Conservation (phyloP, 306 rosid genomes). For the Herpetospermum pedunculosum region DNA sequence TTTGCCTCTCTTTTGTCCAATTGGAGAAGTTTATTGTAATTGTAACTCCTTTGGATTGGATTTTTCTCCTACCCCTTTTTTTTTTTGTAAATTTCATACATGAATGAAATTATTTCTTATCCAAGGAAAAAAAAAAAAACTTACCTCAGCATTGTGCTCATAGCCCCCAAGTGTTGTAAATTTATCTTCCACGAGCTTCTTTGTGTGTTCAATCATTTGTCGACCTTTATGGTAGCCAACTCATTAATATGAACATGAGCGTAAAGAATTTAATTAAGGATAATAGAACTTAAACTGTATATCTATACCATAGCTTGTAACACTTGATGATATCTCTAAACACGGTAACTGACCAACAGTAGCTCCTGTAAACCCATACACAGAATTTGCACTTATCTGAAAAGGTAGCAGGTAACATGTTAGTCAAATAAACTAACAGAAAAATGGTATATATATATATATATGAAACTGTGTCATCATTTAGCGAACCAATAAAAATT, state of each 20-base stretch:
- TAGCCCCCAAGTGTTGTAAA: constrained; percentile 67
- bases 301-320: constrained; percentile 90
- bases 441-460: neutral
- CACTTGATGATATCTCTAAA: constrained; percentile 94
- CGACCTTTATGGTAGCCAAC: constrained; percentile 53
- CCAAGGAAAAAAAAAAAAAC: no score
- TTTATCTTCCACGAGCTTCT: constrained; percentile 76
- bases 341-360: constrained; percentile 91
- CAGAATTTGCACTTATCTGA: constrained; percentile 96
- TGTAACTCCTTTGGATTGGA: no score
- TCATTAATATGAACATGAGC: constrained; percentile 9
- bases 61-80: no score
- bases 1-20: neutral
- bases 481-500: constrained; percentile 1
- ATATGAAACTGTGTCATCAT: neutral
- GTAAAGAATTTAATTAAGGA: neutral
- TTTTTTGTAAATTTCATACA: no score
- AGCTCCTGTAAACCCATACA: constrained; percentile 97
- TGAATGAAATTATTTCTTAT: no score
- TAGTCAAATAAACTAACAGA: constrained; percentile 6
- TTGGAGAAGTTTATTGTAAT: no score
- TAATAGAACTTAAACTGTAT: constrained; percentile 1
- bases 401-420: constrained; percentile 8
- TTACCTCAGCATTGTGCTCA: constrained; percentile 78
- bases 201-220: constrained; percentile 91